A percentile compares a stretch with the other conserved stretches of the same genome.
phyloP scores from a whole-genome alignment of 768 basidiomycete species.

The Kwoniella europaea region DNA sequence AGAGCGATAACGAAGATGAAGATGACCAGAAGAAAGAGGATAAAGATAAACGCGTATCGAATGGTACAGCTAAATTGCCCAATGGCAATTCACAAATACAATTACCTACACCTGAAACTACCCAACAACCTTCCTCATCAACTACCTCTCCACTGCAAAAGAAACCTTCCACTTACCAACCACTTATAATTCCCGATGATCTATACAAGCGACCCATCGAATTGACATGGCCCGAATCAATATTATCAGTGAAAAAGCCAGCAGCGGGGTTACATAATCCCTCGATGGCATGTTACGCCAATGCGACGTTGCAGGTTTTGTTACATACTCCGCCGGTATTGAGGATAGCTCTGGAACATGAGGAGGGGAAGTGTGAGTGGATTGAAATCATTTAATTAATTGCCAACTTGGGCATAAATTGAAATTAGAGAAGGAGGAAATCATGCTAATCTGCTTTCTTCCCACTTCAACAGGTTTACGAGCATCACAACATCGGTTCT shows the following conservation, averaged over 20 bases:
- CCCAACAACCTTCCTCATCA: background rate
- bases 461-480: slow-evolving; percentile 7
- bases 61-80: background rate
- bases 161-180: background rate
- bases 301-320: slow-evolving; percentile 90
- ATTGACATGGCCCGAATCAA: slow-evolving; percentile 32
- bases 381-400: no score
- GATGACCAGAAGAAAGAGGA: slow-evolving; percentile 8
- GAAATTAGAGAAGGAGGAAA: background rate
- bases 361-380: slow-evolving; percentile 68
- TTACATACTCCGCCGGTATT: slow-evolving; percentile 85
- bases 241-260: slow-evolving; percentile 18
- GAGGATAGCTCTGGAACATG: slow-evolving; percentile 35
- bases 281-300: slow-evolving; percentile 95
- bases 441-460: background rate
- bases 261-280: slow-evolving; percentile 73
- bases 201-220: slow-evolving; percentile 11
- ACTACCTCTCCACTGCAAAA: background rate
- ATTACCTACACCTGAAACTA: background rate
- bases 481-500: slow-evolving; percentile 25
- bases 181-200: slow-evolving; percentile 8
- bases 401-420: background rate
- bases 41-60: background rate
- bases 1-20: background rate
- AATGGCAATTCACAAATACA: background rate